phyloP scores from a whole-genome alignment of 352 stramenopile species.

The Phytopythium montanum region DNA sequence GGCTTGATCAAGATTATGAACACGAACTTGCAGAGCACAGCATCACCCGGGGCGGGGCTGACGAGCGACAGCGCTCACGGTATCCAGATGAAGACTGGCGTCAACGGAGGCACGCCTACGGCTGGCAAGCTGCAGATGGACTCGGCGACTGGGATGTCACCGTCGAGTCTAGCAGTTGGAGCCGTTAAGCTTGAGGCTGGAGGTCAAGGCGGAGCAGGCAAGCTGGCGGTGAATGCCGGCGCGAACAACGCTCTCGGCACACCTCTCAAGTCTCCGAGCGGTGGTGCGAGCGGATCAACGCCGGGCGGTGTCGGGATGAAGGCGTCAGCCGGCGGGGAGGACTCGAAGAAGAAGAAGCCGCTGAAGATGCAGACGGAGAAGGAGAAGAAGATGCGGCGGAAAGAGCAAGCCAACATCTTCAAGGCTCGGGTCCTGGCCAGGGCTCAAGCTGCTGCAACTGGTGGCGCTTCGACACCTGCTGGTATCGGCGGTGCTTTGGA shows the following conservation, averaged over 20 bases:
- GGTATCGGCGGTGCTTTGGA: background rate
- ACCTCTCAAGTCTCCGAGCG: conserved; percentile 15
- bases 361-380: conserved; percentile 81
- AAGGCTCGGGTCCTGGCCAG: conserved; percentile 77
- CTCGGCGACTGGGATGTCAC: background rate
- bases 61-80: conserved; percentile 11
- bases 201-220: background rate
- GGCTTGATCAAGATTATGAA: conserved; percentile 90
- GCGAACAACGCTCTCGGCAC: conserved; percentile 5
- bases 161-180: background rate
- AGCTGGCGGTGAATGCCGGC: conserved; percentile 3
- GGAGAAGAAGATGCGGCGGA: conserved; percentile 81
- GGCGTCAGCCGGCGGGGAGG: conserved; percentile 2
- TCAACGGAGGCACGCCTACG: background rate
- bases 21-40: conserved; percentile 36
- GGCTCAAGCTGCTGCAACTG: conserved; percentile 30
- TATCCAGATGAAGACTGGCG: background rate
- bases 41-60: conserved; percentile 4
- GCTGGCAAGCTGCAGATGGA: conserved; percentile 1
- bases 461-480: background rate
- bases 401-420: conserved; percentile 78
- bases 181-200: conserved; percentile 9
- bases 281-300: background rate
- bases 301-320: background rate
- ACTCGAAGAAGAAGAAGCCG: conserved; percentile 80